These are phyloP conservation scores for Athelia psychrophila DNA, from an alignment of 1,284 basidiomycete species.

Conservation along the genomic window DNA sequence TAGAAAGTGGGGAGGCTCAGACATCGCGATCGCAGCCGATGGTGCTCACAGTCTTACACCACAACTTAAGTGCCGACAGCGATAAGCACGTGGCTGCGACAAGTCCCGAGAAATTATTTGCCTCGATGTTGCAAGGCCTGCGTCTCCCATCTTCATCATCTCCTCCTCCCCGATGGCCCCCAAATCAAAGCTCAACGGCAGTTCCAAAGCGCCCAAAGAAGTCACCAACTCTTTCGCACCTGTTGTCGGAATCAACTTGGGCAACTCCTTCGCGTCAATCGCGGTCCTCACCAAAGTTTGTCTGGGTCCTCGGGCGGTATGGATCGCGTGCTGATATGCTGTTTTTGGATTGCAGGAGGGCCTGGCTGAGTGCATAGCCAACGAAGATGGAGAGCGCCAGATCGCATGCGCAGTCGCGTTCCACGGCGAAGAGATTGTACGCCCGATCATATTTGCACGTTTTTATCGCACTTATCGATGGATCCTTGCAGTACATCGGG, in stretches of 20 bases:
- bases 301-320: conserved; percentile 1
- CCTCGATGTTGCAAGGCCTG: too few relatives aligned
- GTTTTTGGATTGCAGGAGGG: conserved; percentile 61
- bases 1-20: too few relatives aligned
- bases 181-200: conserved; percentile 27
- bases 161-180: conserved; percentile 6
- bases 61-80: too few relatives aligned
- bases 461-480: conserved; percentile 6
- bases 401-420: conserved; percentile 95
- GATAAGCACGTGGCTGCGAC: too few relatives aligned
- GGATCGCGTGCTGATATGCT: neutral
- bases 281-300: conserved; percentile 93
- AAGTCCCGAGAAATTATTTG: too few relatives aligned
- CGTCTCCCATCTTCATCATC: neutral
- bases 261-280: conserved; percentile 94
- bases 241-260: conserved; percentile 95
- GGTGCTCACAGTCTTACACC: too few relatives aligned
- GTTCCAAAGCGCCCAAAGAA: conserved; percentile 19
- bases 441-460: conserved; percentile 24
- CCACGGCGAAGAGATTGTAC: conserved; percentile 84
- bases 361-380: conserved; percentile 91
- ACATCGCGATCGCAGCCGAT: too few relatives aligned
- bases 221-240: conserved; percentile 36
- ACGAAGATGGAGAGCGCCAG: conserved; percentile 98
- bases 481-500: conserved; percentile 78